Evolutionary conservation across 306 rosid species (phyloP).

Genomic region (Sesbania bispinosa): DNA sequence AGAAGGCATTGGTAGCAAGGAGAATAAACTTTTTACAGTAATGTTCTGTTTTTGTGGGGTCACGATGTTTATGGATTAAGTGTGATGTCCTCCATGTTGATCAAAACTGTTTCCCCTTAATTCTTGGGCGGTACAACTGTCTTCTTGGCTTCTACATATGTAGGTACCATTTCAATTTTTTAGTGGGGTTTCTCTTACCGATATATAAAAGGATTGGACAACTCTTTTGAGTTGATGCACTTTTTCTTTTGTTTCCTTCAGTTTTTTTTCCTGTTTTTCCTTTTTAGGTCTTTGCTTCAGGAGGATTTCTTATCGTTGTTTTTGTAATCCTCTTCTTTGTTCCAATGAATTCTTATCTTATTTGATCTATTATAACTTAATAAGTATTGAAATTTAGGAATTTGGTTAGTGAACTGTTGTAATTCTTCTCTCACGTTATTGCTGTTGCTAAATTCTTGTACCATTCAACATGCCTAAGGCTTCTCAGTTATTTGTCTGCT

Average conservation of each 20-base stretch:
- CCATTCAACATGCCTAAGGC: constrained; percentile 17
- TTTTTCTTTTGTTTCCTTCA: constrained; percentile 4
- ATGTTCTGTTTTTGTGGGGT: not conserved
- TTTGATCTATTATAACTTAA: not conserved
- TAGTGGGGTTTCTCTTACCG: not conserved
- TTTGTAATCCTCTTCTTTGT: not conserved
- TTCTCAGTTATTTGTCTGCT: constrained; percentile 19
- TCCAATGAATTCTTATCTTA: not conserved
- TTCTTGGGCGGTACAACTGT: not conserved
- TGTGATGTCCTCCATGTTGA: not conserved
- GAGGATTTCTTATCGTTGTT: not conserved
- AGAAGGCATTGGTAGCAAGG: not conserved
- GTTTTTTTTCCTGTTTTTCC: not conserved
- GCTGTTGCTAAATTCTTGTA: too few relatives aligned
- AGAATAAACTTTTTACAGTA: not conserved
- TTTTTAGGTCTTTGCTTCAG: not conserved
- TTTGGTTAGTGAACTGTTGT: constrained; percentile 12
- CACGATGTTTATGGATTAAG: not conserved
- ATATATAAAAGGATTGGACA: not conserved
- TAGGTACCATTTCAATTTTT: not conserved
- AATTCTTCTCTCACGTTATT: too few relatives aligned
- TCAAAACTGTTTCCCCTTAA: not conserved
- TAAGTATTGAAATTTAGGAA: constrained; percentile 10
- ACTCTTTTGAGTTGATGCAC: not conserved
- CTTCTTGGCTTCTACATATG: not conserved